Evolutionary conservation across 2,329 filamentous ascomycete species (phyloP).

Genomic region (Fusarium mexicanum): DNA sequence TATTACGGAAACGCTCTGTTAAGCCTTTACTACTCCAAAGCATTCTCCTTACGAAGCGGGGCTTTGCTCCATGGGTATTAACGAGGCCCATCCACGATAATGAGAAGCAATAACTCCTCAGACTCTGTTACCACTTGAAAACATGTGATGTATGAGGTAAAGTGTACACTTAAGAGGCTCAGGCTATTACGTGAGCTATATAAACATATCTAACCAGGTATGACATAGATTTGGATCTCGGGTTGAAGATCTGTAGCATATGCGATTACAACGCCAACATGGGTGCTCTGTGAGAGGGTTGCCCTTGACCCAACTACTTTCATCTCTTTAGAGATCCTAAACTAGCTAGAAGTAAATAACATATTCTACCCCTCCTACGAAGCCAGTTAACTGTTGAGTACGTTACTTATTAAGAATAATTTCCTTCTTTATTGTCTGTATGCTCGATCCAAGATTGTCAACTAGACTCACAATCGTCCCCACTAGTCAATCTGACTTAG

Average conservation of each 20-base stretch:
- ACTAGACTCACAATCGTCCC: no score
- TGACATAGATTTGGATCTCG: not conserved
- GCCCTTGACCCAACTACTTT: not conserved
- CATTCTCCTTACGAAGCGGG: not conserved
- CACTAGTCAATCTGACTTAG: no score
- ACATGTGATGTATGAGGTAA: not conserved
- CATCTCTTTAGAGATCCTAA: not conserved
- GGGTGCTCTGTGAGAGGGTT: not conserved
- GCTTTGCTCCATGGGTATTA: not conserved
- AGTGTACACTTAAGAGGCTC: not conserved
- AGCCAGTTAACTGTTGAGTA: no score
- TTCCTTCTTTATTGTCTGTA: not conserved
- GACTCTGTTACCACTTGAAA: not conserved
- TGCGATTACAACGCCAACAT: not conserved
- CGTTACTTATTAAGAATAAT: not conserved
- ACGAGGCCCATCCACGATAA: not conserved
- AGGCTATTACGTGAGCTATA: not conserved
- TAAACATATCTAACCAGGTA: rapidly evolving
- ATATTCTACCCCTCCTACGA: no score
- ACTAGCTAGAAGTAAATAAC: not conserved
- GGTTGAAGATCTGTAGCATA: not conserved
- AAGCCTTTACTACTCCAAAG: not conserved
- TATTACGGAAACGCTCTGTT: not conserved
- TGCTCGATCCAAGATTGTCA: not conserved
- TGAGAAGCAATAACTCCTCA: not conserved